Percentiles rank a stretch among this genome's conserved stretches.
These are phyloP conservation scores for Diaporthe capsici DNA, from an alignment of 2,329 filamentous ascomycete species.

Conservation along the genomic window DNA sequence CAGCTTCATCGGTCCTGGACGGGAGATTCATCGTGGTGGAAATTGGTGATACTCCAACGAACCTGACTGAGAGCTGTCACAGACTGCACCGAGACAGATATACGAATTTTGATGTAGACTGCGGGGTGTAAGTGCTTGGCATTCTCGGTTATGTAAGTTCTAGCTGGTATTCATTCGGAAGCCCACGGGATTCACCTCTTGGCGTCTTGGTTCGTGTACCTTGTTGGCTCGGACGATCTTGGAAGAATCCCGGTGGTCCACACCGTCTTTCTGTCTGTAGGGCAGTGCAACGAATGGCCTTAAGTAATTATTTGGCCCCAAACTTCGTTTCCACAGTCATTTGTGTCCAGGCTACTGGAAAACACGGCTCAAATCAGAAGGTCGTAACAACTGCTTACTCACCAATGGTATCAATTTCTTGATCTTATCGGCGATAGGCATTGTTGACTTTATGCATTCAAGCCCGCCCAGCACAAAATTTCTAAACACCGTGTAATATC, in stretches of 20 bases:
- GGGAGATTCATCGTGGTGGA: background rate
- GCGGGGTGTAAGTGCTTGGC: background rate
- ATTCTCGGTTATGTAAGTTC: background rate
- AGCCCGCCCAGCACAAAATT: no score
- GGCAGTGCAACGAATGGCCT: background rate
- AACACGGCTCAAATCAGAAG: background rate
- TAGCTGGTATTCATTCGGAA: background rate
- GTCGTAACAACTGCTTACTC: background rate
- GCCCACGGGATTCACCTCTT: constrained; percentile 8
- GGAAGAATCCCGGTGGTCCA: background rate
- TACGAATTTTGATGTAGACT: background rate
- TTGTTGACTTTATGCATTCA: no score
- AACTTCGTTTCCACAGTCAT: background rate
- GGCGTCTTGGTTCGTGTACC: constrained; percentile 10
- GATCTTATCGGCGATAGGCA: background rate
- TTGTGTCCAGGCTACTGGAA: background rate
- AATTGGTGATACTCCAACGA: background rate
- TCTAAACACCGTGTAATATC: no score
- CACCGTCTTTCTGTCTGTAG: background rate
- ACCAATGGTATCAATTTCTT: background rate
- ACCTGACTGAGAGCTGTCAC: background rate
- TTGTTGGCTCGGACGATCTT: background rate
- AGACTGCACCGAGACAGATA: background rate
- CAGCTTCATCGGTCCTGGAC: background rate
- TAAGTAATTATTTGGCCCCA: background rate